These are phyloP conservation scores for Candida pini DNA, from an alignment of 805 yeast genomes.

Conservation along the genomic window DNA sequence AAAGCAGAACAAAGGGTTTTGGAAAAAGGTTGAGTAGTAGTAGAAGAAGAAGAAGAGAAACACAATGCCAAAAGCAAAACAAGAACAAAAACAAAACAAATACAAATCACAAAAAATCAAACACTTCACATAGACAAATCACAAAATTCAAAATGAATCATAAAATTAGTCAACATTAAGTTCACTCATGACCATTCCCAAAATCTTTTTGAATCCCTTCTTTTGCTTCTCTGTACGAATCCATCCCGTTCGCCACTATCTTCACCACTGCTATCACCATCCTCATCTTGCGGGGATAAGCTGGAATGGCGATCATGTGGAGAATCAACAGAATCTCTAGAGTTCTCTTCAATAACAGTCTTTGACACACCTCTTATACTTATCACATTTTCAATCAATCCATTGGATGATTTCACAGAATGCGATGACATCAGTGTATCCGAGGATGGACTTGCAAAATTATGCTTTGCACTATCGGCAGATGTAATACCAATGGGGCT, in stretches of 20 bases:
- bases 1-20: background rate
- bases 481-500: background rate
- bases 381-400: slow-evolving; percentile 77
- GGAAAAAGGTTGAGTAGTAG: background rate
- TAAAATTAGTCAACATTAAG: background rate
- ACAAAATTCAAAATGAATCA: background rate
- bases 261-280: slow-evolving; percentile 26
- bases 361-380: slow-evolving; percentile 79
- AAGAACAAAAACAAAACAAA: background rate
- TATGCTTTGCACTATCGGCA: background rate
- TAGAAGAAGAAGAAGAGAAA: no score
- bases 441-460: slow-evolving; percentile 3
- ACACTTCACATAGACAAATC: slow-evolving; percentile 1
- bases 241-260: slow-evolving; percentile 23
- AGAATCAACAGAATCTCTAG: no score
- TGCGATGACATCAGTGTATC: slow-evolving; percentile 7
- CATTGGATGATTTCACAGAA: slow-evolving; percentile 37
- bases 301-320: no score
- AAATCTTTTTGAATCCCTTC: slow-evolving; percentile 20
- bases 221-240: slow-evolving; percentile 3
- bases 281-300: background rate
- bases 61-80: no score
- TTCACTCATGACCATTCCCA: slow-evolving; percentile 16
- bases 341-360: slow-evolving; percentile 68
- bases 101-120: background rate